phyloP scores from a whole-genome alignment of 1,139 yeast genomes.

The Lodderomyces orthopsilosis region DNA sequence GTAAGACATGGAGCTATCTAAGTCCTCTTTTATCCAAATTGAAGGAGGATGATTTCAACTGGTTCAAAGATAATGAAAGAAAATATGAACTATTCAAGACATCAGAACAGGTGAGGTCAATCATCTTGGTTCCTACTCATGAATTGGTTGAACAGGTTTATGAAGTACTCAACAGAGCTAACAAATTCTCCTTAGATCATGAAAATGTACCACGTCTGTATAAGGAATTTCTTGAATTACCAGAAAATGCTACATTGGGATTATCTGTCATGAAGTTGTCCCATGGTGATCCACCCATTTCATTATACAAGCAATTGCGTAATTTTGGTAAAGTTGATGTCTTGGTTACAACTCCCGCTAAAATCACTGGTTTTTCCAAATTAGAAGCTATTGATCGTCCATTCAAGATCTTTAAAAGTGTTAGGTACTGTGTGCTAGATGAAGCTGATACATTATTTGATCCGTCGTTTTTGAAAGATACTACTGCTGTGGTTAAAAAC shows the following conservation, averaged over 20 bases:
- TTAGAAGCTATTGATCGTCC: conserved; percentile 47
- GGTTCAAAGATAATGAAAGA: conserved; percentile 25
- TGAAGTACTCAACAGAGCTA: conserved; percentile 45
- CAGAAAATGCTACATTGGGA: conserved; percentile 31
- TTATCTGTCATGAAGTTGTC: conserved; percentile 60
- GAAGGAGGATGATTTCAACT: conserved; percentile 49
- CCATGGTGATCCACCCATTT: conserved; percentile 47
- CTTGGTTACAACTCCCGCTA: conserved; percentile 80
- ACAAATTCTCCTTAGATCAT: conserved; percentile 23
- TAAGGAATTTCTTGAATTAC: conserved; percentile 22
- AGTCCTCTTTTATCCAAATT: conserved; percentile 70
- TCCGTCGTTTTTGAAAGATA: conserved; percentile 70
- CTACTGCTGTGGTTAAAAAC: conserved; percentile 53
- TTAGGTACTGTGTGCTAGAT: conserved; percentile 72
- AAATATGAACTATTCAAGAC: conserved; percentile 29
- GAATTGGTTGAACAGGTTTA: conserved; percentile 84
- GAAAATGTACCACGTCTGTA: conserved; percentile 17
- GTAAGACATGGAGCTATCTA: conserved; percentile 90
- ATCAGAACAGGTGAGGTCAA: conserved; percentile 55
- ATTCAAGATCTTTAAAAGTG: conserved; percentile 42
- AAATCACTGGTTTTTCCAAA: conserved; percentile 47
- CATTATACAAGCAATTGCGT: conserved; percentile 43
- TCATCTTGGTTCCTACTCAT: conserved; percentile 82
- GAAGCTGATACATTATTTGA: conserved; percentile 96
- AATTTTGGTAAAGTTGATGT: conserved; percentile 62